phyloP scores from a whole-genome alignment of 2,329 filamentous ascomycete genomes.

The Cadophora malorum region DNA sequence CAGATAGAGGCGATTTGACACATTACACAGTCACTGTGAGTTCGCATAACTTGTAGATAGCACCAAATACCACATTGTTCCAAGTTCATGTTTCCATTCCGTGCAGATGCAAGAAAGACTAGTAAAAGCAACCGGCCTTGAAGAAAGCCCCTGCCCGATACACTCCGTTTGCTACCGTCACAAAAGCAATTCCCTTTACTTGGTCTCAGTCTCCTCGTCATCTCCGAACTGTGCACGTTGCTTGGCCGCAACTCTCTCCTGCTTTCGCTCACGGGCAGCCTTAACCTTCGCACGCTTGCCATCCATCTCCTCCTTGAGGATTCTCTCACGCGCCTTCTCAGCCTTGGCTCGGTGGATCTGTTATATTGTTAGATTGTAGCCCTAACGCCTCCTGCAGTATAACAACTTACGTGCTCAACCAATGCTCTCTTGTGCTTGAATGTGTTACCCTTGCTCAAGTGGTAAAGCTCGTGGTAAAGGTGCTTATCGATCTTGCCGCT shows the following conservation, averaged over 20 bases:
- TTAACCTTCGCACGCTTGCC: constrained; percentile 99
- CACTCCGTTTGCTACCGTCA: constrained; percentile 45
- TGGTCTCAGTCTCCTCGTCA: constrained; percentile 54
- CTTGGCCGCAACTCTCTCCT: constrained; percentile 91
- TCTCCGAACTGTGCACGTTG: constrained; percentile 83
- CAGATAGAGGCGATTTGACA: neutral
- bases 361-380: constrained; percentile 36
- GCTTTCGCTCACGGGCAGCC: constrained; percentile 98
- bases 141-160: constrained; percentile 45
- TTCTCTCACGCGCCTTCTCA: constrained; percentile 95
- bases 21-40: neutral
- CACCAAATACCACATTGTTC: constrained; percentile 13
- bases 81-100: constrained; percentile 47
- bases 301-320: constrained; percentile 99
- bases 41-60: constrained; percentile 4
- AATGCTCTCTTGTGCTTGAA: constrained; percentile 99
- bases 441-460: constrained; percentile 99
- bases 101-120: constrained; percentile 46
- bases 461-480: constrained; percentile 99
- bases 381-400: neutral
- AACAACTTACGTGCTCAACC: constrained; percentile 94
- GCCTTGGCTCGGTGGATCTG: constrained; percentile 99
- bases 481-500: constrained; percentile 99
- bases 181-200: constrained; percentile 43
- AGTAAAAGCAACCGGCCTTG: constrained; percentile 46